Evolutionary conservation across 2,329 filamentous ascomycete species (phyloP), one percentile per base, ranked within the genome.

Genomic region (Mycogone perniciosa): DNA sequence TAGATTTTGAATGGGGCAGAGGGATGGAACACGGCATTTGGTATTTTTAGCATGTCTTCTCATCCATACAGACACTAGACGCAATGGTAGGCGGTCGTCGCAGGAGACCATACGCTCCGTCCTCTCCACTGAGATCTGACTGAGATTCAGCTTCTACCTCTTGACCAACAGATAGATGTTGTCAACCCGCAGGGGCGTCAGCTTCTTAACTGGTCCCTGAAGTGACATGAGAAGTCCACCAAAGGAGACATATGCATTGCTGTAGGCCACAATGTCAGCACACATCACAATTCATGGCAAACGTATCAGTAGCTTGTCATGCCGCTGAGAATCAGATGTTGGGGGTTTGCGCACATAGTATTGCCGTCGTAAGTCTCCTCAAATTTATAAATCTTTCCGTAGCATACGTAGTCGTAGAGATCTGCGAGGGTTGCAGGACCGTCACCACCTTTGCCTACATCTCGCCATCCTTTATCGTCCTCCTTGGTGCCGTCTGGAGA

Each of bases 161-260:
- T 96, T 99, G 60, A 95, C 76, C 54, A 97, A 79, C 54, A 99
- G 80, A 67, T 99, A 99, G 57, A 95, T 84, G 65, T 96, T 86
- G 68, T 99, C 93, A 63, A 96, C 92, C 62, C 90, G 83, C 64
- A 99, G 73, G 30, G 90, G 87, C 33, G 88, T 95, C 56, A 99
- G 81, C 76, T 96, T 96, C 77, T 93, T 95, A 70, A 95, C 93
- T 2, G 93, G 93, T 5, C 95, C 93, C 63, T 96, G 88, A 50
- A 99, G 79, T 62, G 86, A 89, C 72, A 97, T 85, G 62, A 99
- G 72, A 57, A 99, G 75, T 6, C 93, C 93, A 44, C 93, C 93
- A 63, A 96, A 99, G 1, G 90, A 96, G 60, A 95, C 80, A 71
- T 92, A 99, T 30, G 90, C 89, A 68, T 96, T 95, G 67, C 92